Conservation (phyloP, 78 protist species). For the Chrysochromulina parva region DNA sequence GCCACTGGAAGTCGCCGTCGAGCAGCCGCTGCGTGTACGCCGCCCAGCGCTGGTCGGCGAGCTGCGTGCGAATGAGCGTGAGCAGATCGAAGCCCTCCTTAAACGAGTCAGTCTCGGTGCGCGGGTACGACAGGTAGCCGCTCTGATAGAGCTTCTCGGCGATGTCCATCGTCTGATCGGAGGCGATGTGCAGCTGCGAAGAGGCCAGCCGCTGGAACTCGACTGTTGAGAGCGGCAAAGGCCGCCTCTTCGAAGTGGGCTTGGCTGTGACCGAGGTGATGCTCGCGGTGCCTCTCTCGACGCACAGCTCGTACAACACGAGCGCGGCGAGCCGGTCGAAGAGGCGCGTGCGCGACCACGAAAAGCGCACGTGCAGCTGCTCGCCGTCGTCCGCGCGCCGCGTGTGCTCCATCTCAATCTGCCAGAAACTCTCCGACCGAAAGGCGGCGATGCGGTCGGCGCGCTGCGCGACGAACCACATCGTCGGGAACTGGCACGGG, state of each 20-base stretch:
- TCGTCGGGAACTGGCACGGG: slow-evolving; percentile 97
- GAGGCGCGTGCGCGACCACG: slow-evolving; percentile 53
- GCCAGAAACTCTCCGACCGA: slow-evolving; percentile 82
- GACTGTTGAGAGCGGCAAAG: slow-evolving; percentile 53
- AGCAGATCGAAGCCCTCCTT: not conserved
- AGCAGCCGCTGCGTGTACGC: slow-evolving; percentile 7
- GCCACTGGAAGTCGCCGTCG: slow-evolving; percentile 67
- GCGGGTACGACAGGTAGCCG: slow-evolving; percentile 93
- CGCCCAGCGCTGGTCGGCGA: not conserved
- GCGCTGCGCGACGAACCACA: slow-evolving; percentile 96
- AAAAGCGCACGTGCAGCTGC: slow-evolving; percentile 22
- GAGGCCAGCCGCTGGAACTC: slow-evolving; percentile 65
- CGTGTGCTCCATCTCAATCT: slow-evolving; percentile 26
- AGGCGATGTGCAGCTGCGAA: slow-evolving; percentile 64
- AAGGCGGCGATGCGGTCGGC: slow-evolving; percentile 65
- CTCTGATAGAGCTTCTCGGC: slow-evolving; percentile 90
- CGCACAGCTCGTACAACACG: slow-evolving; percentile 31
- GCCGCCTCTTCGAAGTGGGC: not conserved
- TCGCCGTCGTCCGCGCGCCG: not conserved
- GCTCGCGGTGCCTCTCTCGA: slow-evolving; percentile 34
- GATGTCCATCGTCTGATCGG: slow-evolving; percentile 60
- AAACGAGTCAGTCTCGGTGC: slow-evolving; percentile 96
- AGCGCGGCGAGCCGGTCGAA: slow-evolving; percentile 28
- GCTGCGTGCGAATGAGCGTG: not conserved
- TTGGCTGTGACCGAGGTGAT: not conserved